Evolutionary conservation across 1,284 basidiomycete species (phyloP).

Genomic region (Leccinum huronense): DNA sequence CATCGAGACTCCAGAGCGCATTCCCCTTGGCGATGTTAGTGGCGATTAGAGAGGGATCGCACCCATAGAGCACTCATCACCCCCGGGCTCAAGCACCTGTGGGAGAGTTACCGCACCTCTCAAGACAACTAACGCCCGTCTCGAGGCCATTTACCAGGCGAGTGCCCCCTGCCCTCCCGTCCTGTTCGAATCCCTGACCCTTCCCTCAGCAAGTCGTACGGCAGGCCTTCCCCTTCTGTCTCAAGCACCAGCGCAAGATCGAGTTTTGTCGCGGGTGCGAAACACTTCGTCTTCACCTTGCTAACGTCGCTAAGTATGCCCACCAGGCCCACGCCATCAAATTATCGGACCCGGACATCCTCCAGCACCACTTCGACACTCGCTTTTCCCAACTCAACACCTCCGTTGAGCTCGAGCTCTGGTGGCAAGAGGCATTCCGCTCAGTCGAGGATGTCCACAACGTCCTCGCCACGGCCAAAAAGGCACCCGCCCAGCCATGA

Average conservation of each 20-base stretch:
- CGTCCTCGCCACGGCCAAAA: slow-evolving; percentile 90
- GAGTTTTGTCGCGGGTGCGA: slow-evolving; percentile 98
- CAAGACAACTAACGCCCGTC: slow-evolving; percentile 94
- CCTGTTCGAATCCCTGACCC: neutral
- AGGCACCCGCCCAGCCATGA: slow-evolving; percentile 91
- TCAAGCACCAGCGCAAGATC: slow-evolving; percentile 92
- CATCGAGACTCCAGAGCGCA: slow-evolving; percentile 89
- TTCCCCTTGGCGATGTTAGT: slow-evolving; percentile 83
- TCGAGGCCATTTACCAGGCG: slow-evolving; percentile 95
- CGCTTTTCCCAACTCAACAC: slow-evolving; percentile 97
- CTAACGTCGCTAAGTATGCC: slow-evolving; percentile 94
- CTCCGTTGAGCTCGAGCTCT: slow-evolving; percentile 98
- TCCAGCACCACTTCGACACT: slow-evolving; percentile 96
- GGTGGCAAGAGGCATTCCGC: slow-evolving; percentile 96
- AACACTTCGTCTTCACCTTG: slow-evolving; percentile 91
- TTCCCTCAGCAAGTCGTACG: slow-evolving; percentile 82
- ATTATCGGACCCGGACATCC: slow-evolving; percentile 92
- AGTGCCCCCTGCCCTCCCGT: slow-evolving; percentile 23
- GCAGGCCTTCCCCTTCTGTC: slow-evolving; percentile 96
- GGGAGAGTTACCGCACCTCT: slow-evolving; percentile 99
- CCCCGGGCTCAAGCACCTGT: slow-evolving; percentile 97
- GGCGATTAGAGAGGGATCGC: slow-evolving; percentile 93
- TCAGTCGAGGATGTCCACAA: slow-evolving; percentile 99
- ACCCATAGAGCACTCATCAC: slow-evolving; percentile 95
- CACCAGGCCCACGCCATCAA: slow-evolving; percentile 98